Evolutionary conservation across 345 rosid species (phyloP), one percentile per base, ranked within the genome.

Genomic region (Melaleuca quinquenervia): DNA sequence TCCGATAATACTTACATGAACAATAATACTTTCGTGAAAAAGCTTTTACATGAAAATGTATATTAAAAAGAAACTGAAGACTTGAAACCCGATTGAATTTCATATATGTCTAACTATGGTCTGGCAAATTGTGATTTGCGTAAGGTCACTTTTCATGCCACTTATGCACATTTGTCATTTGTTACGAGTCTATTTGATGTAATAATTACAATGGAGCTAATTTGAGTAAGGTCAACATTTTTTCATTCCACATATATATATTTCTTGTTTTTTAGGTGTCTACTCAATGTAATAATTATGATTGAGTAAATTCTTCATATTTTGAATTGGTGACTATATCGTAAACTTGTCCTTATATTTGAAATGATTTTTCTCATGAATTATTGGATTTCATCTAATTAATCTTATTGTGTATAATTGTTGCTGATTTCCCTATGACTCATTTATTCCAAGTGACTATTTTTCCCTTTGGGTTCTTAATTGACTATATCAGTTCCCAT

Each of bases 61-160:
- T 0, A 16, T 6, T 2, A 5, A 0, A 62, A 29, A 60, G 41
- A 32, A 32, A 21, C 16, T 7, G 2, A 2, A 62, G 16, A 4
- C 12, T 16, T 3, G 0, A 32, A 3, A 32, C 6, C 16, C 1
- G 0, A 32, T 64, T 8, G 12, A 6, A 18, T 6, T 1, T 32
- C 32, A 36, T 7, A 2, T 70, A 13, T 4, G 1, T 36, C 48
- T 70, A 70, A 36, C 14, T 62, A 15, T 62, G 21, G 29, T 62
- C 44, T 27, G 7, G 0, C 44, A 29, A 62, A 70, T 18, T 3
- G 18, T 18, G 1, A 9, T 70, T 18, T 1, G 3, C 18, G 3
- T 24, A 36, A 32, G 13, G 24, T 32, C 36, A 48, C 18, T 70
- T 36, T 21, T 0, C 48, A 18, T 64, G 45, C 1, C 13, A 32